Conservation (phyloP, 176 grass and related monocot genomes). For the Ananas comosus region DNA sequence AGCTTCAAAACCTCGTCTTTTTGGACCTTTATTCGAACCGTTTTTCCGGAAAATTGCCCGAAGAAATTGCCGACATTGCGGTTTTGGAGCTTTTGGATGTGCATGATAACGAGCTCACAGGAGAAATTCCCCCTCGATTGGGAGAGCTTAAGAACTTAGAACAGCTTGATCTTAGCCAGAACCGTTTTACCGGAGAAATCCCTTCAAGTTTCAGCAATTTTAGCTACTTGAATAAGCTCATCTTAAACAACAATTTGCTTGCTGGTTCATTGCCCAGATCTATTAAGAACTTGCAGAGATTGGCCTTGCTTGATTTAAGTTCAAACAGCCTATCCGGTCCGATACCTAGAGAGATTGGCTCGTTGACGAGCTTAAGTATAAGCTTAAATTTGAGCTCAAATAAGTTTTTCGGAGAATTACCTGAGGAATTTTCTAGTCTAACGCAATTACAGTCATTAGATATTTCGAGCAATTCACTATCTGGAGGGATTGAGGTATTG, state of each 20-base stretch:
- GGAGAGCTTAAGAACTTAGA: conserved; percentile 80
- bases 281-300: conserved; percentile 70
- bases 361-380: conserved; percentile 69
- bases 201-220: conserved; percentile 79
- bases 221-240: conserved; percentile 94
- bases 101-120: conserved; percentile 63
- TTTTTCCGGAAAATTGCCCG: conserved; percentile 44
- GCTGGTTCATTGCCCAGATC: conserved; percentile 47
- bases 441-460: conserved; percentile 80
- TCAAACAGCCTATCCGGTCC: conserved; percentile 51
- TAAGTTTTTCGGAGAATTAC: conserved; percentile 61
- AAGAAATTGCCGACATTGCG: conserved; percentile 69
- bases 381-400: conserved; percentile 77
- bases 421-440: conserved; percentile 64
- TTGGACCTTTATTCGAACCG: conserved; percentile 76
- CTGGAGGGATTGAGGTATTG: conserved; percentile 61
- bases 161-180: conserved; percentile 86
- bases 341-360: conserved; percentile 49
- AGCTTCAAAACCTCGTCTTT: conserved; percentile 82
- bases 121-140: conserved; percentile 45
- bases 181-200: conserved; percentile 53
- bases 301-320: conserved; percentile 77
- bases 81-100: conserved; percentile 90
- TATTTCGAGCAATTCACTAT: conserved; percentile 58
- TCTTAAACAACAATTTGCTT: conserved; percentile 55